phyloP scores from a whole-genome alignment of 768 basidiomycete genomes.

The Kwoniella dendrophila region DNA sequence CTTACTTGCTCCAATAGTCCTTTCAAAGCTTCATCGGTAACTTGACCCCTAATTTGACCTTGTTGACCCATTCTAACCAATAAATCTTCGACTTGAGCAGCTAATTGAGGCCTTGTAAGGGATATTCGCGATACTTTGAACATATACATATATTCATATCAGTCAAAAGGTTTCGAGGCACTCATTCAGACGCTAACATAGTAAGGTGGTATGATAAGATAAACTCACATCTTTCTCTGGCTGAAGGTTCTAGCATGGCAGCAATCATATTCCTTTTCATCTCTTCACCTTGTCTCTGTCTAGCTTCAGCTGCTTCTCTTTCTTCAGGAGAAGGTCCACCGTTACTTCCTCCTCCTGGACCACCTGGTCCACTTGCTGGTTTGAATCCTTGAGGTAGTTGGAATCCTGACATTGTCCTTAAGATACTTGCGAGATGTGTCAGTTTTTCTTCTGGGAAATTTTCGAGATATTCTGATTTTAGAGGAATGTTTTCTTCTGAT shows the following conservation, averaged over 20 bases:
- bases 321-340: constrained; percentile 33
- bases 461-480: no score
- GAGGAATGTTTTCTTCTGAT: no score
- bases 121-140: constrained; percentile 53
- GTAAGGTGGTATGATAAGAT: constrained; percentile 4
- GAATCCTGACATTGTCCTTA: constrained; percentile 37
- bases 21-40: constrained; percentile 53
- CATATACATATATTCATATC: neutral
- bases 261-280: constrained; percentile 55
- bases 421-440: neutral
- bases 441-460: no score
- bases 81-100: constrained; percentile 49
- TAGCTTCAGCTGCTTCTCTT: constrained; percentile 37
- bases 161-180: neutral
- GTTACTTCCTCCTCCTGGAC: constrained; percentile 4
- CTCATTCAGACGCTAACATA: neutral
- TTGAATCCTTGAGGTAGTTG: constrained; percentile 49
- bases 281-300: constrained; percentile 45
- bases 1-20: constrained; percentile 52
- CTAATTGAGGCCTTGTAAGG: constrained; percentile 49
- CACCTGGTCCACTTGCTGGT: constrained; percentile 32
- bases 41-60: constrained; percentile 53
- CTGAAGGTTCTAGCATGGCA: constrained; percentile 51
- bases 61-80: constrained; percentile 50
- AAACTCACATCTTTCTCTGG: constrained; percentile 53